Percentiles rank a stretch among this genome's conserved stretches.
These are phyloP conservation scores for Aspergillus ostianus DNA, from an alignment of 495 filamentous ascomycete genomes.

Conservation along the genomic window DNA sequence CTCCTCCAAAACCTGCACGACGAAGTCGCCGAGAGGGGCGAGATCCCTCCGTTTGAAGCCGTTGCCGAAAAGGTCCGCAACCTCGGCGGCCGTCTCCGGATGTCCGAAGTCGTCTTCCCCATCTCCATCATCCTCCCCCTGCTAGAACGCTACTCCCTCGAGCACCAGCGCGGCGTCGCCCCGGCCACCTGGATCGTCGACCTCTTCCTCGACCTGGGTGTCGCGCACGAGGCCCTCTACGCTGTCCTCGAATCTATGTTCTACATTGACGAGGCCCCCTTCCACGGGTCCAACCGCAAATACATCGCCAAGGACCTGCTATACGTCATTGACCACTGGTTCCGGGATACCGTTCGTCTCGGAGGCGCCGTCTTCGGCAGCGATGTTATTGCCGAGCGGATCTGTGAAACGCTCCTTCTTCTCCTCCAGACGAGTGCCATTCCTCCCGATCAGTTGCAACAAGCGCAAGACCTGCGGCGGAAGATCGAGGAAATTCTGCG, in stretches of 20 bases:
- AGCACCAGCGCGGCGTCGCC: slow-evolving; percentile 64
- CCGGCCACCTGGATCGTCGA: slow-evolving; percentile 80
- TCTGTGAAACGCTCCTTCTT: slow-evolving; percentile 46
- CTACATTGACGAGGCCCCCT: slow-evolving; percentile 81
- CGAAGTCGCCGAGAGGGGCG: slow-evolving; percentile 51
- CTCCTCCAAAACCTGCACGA: slow-evolving; percentile 70
- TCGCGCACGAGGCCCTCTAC: slow-evolving; percentile 72
- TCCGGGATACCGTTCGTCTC: slow-evolving; percentile 54
- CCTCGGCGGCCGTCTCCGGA: slow-evolving; percentile 74
- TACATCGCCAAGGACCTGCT: slow-evolving; percentile 61
- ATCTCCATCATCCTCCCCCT: slow-evolving; percentile 63
- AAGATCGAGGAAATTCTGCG: slow-evolving; percentile 46
- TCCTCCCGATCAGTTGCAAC: slow-evolving; percentile 29
- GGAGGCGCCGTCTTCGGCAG: slow-evolving; percentile 54
- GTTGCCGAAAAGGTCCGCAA: slow-evolving; percentile 70
- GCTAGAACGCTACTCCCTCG: slow-evolving; percentile 73
- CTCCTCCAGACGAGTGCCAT: slow-evolving; percentile 40
- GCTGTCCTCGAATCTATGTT: slow-evolving; percentile 78
- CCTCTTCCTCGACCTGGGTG: slow-evolving; percentile 71
- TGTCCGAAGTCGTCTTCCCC: slow-evolving; percentile 78
- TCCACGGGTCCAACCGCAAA: slow-evolving; percentile 62
- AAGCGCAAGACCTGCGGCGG: slow-evolving; percentile 39
- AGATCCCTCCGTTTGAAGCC: slow-evolving; percentile 71
- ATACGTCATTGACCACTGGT: slow-evolving; percentile 63
- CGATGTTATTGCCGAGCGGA: slow-evolving; percentile 45